phyloP scores from a whole-genome alignment of 2,329 filamentous ascomycete genomes.

The Neofusicoccum kwambonambiense region DNA sequence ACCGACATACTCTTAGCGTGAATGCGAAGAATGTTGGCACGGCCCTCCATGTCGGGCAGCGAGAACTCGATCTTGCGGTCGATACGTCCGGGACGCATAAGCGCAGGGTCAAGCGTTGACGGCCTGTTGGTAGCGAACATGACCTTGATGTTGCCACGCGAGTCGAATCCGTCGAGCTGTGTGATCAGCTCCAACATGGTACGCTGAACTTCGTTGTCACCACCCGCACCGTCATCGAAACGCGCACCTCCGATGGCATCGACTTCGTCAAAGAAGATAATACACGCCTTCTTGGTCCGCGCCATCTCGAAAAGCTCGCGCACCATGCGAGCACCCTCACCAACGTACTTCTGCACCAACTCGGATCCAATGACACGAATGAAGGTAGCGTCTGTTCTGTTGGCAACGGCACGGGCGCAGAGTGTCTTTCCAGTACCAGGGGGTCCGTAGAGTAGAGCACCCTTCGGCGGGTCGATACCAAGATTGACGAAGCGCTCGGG shows the following conservation, averaged over 20 bases:
- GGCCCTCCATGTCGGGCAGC: constrained; percentile 91
- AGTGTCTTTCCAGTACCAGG: constrained; percentile 99
- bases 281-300: constrained; percentile 98
- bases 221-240: constrained; percentile 94
- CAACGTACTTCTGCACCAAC: constrained; percentile 97
- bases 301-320: constrained; percentile 99
- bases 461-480: constrained; percentile 98
- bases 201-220: constrained; percentile 95
- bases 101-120: constrained; percentile 90
- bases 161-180: constrained; percentile 94
- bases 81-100: constrained; percentile 96
- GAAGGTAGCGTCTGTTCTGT: constrained; percentile 96
- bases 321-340: constrained; percentile 97
- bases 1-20: constrained; percentile 99
- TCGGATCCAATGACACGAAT: constrained; percentile 98
- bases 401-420: constrained; percentile 94
- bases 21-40: constrained; percentile 95
- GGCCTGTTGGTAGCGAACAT: constrained; percentile 99
- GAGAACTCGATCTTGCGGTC: constrained; percentile 99
- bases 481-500: constrained; percentile 97
- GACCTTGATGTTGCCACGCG: constrained; percentile 97
- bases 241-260: constrained; percentile 93
- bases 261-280: constrained; percentile 99
- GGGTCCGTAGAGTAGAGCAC: constrained; percentile 91
- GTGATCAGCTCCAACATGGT: constrained; percentile 98